Percentiles rank a stretch among this genome's conserved stretches.
These are phyloP conservation scores for Pythium insidiosum DNA, from an alignment of 352 stramenopile species.

Conservation along the genomic window DNA sequence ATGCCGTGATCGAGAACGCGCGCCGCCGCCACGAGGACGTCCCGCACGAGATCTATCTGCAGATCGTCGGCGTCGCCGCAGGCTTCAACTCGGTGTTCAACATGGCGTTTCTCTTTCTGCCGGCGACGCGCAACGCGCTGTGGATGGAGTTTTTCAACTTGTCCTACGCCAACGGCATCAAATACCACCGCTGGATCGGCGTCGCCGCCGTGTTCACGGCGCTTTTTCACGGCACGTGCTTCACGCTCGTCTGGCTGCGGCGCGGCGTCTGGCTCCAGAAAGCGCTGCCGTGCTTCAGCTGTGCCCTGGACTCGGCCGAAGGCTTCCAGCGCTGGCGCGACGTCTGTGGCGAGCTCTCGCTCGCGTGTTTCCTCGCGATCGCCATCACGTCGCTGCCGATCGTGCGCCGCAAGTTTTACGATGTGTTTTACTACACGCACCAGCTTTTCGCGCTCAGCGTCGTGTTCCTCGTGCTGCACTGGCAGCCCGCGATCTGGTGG, in stretches of 20 bases:
- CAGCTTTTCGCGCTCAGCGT: conserved; percentile 21
- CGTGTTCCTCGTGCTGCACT: conserved; percentile 19
- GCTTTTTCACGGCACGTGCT: conserved; percentile 13
- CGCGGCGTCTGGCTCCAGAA: conserved; percentile 10
- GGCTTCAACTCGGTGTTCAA: conserved; percentile 31
- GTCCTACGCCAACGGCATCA: conserved; percentile 34
- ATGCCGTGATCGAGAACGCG: conserved; percentile 1
- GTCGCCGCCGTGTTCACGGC: conserved; percentile 16
- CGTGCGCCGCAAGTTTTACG: conserved; percentile 18
- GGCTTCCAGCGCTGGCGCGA: conserved; percentile 3
- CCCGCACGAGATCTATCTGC: conserved; percentile 11
- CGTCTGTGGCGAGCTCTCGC: background rate
- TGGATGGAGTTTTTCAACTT: conserved; percentile 38
- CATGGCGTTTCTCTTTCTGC: conserved; percentile 30
- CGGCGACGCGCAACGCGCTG: conserved; percentile 21
- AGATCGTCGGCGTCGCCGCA: conserved; percentile 10
- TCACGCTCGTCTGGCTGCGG: conserved; percentile 15
- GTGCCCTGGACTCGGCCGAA: conserved; percentile 3
- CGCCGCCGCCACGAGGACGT: background rate
- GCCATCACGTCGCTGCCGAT: conserved; percentile 12
- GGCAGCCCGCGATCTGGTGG: conserved; percentile 13
- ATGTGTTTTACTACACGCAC: conserved; percentile 21
- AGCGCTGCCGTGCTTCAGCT: conserved; percentile 25
- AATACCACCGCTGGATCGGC: conserved; percentile 35
- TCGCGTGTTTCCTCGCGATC: conserved; percentile 6